Conservation (phyloP, 805 yeast genomes). For the Pichia heedii region DNA sequence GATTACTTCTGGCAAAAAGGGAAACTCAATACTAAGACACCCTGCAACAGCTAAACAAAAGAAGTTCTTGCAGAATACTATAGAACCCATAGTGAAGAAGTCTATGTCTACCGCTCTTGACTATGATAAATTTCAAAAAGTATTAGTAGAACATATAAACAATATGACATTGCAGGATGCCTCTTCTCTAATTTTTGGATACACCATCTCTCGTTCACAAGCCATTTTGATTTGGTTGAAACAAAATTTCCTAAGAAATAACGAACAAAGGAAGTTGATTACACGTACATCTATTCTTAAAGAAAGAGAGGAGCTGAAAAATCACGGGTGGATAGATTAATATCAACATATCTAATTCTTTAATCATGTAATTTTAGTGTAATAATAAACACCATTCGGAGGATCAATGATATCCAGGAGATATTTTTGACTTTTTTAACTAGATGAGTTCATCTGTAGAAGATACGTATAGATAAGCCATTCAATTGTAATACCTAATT, state of each 20-base stretch:
- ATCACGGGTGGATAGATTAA: neutral
- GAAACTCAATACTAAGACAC: neutral
- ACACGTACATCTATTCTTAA: neutral
- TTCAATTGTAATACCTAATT: too few relatives aligned
- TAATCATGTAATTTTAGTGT: too few relatives aligned
- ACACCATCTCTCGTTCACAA: neutral
- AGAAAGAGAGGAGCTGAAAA: neutral
- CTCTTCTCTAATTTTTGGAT: neutral
- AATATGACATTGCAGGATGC: neutral
- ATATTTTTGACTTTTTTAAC: too few relatives aligned
- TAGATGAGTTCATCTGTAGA: too few relatives aligned
- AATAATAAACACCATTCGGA: too few relatives aligned
- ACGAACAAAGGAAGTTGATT: neutral
- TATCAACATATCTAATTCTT: too few relatives aligned
- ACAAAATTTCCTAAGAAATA: neutral
- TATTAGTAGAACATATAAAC: neutral
- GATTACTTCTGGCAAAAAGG: neutral
- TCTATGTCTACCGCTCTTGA: slow-evolving; percentile 17
- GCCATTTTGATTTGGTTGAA: neutral
- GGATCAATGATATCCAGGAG: too few relatives aligned
- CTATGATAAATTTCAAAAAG: slow-evolving; percentile 10
- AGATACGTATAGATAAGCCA: too few relatives aligned
- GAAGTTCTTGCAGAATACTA: slow-evolving; percentile 7
- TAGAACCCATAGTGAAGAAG: slow-evolving; percentile 14
- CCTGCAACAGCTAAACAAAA: slow-evolving; percentile 1